Evolutionary conservation across 2,329 filamentous ascomycete species (phyloP).

Genomic region (Penicillium sp.): DNA sequence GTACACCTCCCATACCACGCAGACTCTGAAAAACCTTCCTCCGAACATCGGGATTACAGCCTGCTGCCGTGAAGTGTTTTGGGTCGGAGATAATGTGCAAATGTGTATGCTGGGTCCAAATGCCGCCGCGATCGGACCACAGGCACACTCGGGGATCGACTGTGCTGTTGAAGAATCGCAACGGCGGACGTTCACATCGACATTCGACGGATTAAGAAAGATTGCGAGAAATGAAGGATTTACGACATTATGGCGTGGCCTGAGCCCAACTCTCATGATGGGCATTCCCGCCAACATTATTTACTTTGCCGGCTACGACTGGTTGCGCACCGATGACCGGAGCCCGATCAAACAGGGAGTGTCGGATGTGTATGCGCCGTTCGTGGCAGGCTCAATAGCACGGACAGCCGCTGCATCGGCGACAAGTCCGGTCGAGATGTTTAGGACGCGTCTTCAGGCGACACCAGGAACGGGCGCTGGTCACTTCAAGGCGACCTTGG

Average conservation of each 20-base stretch:
- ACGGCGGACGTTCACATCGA: conserved; percentile 80
- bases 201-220: conserved; percentile 86
- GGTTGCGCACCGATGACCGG: conserved; percentile 70
- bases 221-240: conserved; percentile 91
- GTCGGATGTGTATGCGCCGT: conserved; percentile 70
- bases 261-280: conserved; percentile 95
- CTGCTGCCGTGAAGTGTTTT: conserved; percentile 97
- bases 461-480: conserved; percentile 58
- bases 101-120: conserved; percentile 68
- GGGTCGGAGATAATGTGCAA: conserved; percentile 80
- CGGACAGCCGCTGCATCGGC: conserved; percentile 76
- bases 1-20: conserved; percentile 51
- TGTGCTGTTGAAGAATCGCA: conserved; percentile 89
- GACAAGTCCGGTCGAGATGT: conserved; percentile 90
- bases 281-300: conserved; percentile 94
- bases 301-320: conserved; percentile 98
- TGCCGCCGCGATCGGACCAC: conserved; percentile 42
- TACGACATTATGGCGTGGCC: conserved; percentile 82
- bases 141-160: conserved; percentile 52
- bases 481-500: conserved; percentile 76
- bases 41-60: conserved; percentile 87
- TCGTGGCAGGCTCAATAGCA: conserved; percentile 75
- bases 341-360: conserved; percentile 68
- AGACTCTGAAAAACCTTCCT: conserved; percentile 66
- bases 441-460: conserved; percentile 88